These are phyloP conservation scores for Sugiyamaella mastotermitis DNA, from an alignment of 805 yeast species.

Conservation along the genomic window DNA sequence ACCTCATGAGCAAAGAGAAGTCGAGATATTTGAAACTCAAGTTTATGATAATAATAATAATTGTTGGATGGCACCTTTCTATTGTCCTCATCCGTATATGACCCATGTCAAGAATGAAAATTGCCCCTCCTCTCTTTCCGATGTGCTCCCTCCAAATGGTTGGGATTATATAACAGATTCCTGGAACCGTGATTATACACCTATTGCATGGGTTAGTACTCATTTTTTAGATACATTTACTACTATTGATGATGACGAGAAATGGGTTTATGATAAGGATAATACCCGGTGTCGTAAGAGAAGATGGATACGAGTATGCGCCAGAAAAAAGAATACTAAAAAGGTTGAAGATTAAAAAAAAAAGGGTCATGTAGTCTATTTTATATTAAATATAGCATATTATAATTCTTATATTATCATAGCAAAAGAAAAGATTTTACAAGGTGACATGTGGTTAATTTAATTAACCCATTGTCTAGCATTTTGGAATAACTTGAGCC, in stretches of 20 bases:
- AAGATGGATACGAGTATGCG: slow-evolving; percentile 21
- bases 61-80: slow-evolving; percentile 27
- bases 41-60: slow-evolving; percentile 6
- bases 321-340: slow-evolving; percentile 1
- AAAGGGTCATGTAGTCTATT: too few species aligned
- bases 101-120: slow-evolving; percentile 1
- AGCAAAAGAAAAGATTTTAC: too few species aligned
- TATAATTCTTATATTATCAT: background rate
- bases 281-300: slow-evolving; percentile 19
- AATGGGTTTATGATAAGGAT: slow-evolving; percentile 77
- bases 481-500: slow-evolving; percentile 87
- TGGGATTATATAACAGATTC: slow-evolving; percentile 19
- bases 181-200: slow-evolving; percentile 64
- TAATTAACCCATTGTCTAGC: slow-evolving; percentile 84
- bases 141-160: slow-evolving; percentile 19
- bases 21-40: slow-evolving; percentile 45
- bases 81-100: slow-evolving; percentile 11
- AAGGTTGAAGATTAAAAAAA: too few species aligned
- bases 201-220: slow-evolving; percentile 49
- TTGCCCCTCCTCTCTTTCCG: slow-evolving; percentile 10
- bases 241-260: slow-evolving; percentile 55
- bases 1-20: slow-evolving; percentile 42
- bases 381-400: too few species aligned
- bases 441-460: too few species aligned
- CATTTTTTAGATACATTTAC: slow-evolving; percentile 48